A percentile compares a stretch with the other conserved stretches of the same genome.
These are phyloP conservation scores for Abrus pulchellus DNA, from an alignment of 306 rosid genomes.

Conservation along the genomic window DNA sequence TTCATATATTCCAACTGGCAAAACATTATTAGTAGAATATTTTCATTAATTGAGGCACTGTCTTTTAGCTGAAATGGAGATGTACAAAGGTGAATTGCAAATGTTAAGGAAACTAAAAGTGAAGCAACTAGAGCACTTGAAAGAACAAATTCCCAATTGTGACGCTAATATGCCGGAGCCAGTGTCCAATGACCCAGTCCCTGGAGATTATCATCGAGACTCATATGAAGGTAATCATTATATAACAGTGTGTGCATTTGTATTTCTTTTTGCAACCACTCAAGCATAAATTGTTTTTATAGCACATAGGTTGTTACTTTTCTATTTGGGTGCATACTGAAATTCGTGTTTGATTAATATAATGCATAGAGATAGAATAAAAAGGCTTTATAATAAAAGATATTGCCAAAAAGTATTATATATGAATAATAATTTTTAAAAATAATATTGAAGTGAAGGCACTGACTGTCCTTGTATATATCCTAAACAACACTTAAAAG, in stretches of 20 bases:
- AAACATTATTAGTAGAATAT: background rate
- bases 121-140: background rate
- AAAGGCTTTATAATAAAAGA: too few species aligned
- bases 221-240: constrained; percentile 41
- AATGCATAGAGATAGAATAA: too few species aligned
- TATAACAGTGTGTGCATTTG: background rate
- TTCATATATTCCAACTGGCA: background rate
- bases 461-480: too few species aligned
- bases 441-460: too few species aligned
- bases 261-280: background rate
- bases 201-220: background rate
- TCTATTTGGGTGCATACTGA: too few species aligned
- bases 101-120: background rate
- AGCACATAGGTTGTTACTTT: too few species aligned
- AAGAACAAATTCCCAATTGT: background rate
- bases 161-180: background rate
- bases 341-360: too few species aligned
- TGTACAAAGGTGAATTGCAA: background rate
- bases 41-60: background rate
- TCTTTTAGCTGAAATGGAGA: constrained; percentile 50
- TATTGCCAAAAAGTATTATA: too few species aligned
- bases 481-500: too few species aligned
- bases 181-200: background rate
- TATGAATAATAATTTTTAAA: too few species aligned
- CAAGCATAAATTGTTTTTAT: too few species aligned